Base-by-base conservation (phyloP, 306 rosid genomes). In the Vigna mungo region DNA sequence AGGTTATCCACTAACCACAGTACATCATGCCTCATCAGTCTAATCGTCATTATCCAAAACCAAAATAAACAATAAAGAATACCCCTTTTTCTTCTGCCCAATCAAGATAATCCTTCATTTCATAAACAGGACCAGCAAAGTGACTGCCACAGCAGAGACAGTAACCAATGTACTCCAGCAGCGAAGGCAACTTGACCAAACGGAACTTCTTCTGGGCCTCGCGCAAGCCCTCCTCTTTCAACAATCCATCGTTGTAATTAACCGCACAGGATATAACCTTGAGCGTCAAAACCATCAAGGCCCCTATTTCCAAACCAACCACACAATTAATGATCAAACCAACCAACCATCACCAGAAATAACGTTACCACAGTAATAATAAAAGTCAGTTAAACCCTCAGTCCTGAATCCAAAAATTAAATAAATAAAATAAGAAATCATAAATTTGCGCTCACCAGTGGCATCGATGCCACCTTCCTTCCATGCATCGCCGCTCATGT, bases 401-500 rank as follows among this genome's bases (percentile, higher is more conserved):
- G 27, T 75, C 60, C 20, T 52, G 25, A 56, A 32, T 7, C 48
- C 49, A 46, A 41, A 71, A 59, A 14, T 1, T 14, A 21, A 20
- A 51, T 2, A 27, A 53, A 44, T 3, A 27, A 6, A 23, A 13
- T 6, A 23, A 18, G 2, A 59, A 71, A 7, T 7, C 1, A 52
- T 71, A 39, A 82, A 61, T 48, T 14, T 16, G 53, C 71, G 32
- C 91, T 91, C 76, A 96, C 99, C 99, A 64, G 99, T 96, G 80
- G 90, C 96, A 87, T 96, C 99, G 55, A 96, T 96, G 58, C 99
- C 99, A 67, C 99, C 99, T 84, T 91, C 99, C 83, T 96, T 96
- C 99, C 99, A 96, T 74, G 97, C 96, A 62, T 96, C 99, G 54
- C 99, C 99, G 75, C 99, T 96, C 99, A 96, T 96, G 88, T 96